Conservation (phyloP, 2,329 filamentous ascomycete species). For the Aspergillus pseudoglaucus region DNA sequence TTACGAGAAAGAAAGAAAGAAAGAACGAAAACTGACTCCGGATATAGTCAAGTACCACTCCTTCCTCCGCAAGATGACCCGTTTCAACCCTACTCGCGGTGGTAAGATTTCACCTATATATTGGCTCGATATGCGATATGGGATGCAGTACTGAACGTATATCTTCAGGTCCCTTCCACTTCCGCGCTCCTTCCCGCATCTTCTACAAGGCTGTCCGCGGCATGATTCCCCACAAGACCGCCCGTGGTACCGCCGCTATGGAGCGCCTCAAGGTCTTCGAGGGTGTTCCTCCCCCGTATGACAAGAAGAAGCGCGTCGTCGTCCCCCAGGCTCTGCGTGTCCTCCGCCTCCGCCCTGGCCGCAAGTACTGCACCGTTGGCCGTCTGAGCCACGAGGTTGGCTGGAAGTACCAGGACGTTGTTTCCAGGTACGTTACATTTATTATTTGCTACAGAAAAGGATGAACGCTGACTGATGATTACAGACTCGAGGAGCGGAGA, state of each 20-base stretch:
- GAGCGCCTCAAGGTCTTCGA: constrained; percentile 99
- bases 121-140: background rate
- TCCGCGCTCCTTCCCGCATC: constrained; percentile 97
- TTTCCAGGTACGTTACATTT: constrained; percentile 70
- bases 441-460: constrained; percentile 1
- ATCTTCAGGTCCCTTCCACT: constrained; percentile 87
- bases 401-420: constrained; percentile 99
- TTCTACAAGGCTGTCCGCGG: constrained; percentile 99
- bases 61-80: constrained; percentile 99
- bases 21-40: constrained; percentile 40
- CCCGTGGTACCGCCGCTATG: constrained; percentile 90
- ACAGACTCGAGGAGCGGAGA: constrained; percentile 95
- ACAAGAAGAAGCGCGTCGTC: constrained; percentile 99
- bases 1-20: constrained; percentile 2
- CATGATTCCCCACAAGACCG: constrained; percentile 99
- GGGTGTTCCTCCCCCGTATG: constrained; percentile 96
- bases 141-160: constrained; percentile 9
- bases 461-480: constrained; percentile 18
- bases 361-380: constrained; percentile 99
- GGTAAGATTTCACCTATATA: constrained; percentile 55
- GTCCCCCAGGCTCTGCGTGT: constrained; percentile 97
- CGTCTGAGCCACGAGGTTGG: constrained; percentile 97
- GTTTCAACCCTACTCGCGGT: constrained; percentile 98
- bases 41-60: constrained; percentile 97
- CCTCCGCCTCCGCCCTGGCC: constrained; percentile 93